phyloP scores from a whole-genome alignment of 805 yeast species.

The Pichia gijzeniarum region DNA sequence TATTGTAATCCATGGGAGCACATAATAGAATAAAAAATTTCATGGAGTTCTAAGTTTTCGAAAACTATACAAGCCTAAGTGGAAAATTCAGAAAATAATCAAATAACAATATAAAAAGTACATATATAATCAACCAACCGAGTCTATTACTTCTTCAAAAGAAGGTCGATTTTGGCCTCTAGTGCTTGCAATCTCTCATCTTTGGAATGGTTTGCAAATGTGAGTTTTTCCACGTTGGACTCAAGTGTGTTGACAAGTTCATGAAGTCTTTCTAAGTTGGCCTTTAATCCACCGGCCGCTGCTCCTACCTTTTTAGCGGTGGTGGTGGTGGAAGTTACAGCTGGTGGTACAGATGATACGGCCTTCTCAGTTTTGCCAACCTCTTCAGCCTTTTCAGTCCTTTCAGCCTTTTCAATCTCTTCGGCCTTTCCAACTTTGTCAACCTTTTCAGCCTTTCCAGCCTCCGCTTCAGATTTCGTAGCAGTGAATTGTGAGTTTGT shows the following conservation, averaged over 20 bases:
- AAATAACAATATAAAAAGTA: background rate
- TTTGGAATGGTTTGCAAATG: conserved; percentile 51
- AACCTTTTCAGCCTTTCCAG: conserved; percentile 1
- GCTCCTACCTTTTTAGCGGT: conserved; percentile 22
- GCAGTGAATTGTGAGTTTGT: too few species aligned
- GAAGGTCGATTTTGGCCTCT: conserved; percentile 54
- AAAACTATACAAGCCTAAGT: too few species aligned
- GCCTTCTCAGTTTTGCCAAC: conserved; percentile 10
- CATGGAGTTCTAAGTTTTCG: too few species aligned
- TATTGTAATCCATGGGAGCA: too few species aligned
- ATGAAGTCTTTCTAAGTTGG: conserved; percentile 63
- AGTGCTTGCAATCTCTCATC: conserved; percentile 53
- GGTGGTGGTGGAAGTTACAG: conserved; percentile 13
- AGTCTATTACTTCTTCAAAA: conserved; percentile 40
- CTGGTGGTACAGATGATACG: conserved; percentile 6
- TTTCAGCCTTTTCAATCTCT: conserved; percentile 3
- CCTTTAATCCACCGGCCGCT: conserved; percentile 60
- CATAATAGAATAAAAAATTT: too few species aligned
- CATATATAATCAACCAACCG: background rate
- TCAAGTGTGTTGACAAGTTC: conserved; percentile 53
- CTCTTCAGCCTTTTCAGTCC: conserved; percentile 15
- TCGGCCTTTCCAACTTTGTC: conserved; percentile 6
- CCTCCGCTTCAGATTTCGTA: too few species aligned
- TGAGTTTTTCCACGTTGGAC: conserved; percentile 43
- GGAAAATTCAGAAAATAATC: background rate